Percentiles rank a stretch among this genome's conserved stretches.
Conservation (phyloP, 768 basidiomycete species). For the Mycena amicta region DNA sequence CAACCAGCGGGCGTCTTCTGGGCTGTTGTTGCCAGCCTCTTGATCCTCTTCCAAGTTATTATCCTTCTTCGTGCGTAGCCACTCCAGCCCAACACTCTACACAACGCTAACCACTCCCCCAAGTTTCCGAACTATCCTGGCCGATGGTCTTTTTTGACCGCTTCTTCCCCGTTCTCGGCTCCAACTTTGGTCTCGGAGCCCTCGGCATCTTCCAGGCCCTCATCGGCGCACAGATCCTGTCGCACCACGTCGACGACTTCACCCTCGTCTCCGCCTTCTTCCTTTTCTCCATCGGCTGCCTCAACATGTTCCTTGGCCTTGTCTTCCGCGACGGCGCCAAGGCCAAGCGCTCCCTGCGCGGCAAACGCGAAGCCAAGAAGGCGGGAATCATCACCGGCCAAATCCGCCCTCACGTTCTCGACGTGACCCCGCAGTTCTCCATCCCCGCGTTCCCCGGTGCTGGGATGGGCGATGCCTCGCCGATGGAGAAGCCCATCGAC, state of each 20-base stretch:
- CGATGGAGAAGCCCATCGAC: slow-evolving; percentile 21
- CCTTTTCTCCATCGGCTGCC: slow-evolving; percentile 79
- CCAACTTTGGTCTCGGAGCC: slow-evolving; percentile 82
- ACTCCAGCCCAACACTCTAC: not conserved
- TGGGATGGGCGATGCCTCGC: slow-evolving; percentile 11
- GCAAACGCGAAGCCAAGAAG: slow-evolving; percentile 43
- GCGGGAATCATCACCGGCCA: slow-evolving; percentile 53
- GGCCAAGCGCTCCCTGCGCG: slow-evolving; percentile 68
- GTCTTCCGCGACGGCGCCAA: slow-evolving; percentile 75
- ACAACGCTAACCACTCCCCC: not conserved
- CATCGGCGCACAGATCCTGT: slow-evolving; percentile 70
- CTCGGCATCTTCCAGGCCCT: slow-evolving; percentile 87
- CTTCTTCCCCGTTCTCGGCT: slow-evolving; percentile 92
- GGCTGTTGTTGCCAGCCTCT: slow-evolving; percentile 83
- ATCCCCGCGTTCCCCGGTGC: slow-evolving; percentile 34
- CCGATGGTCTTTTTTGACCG: slow-evolving; percentile 77
- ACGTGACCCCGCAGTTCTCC: slow-evolving; percentile 35
- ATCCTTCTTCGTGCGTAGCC: slow-evolving; percentile 62
- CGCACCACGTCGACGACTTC: slow-evolving; percentile 80
- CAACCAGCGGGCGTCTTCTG: slow-evolving; percentile 92
- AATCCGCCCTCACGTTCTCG: slow-evolving; percentile 38
- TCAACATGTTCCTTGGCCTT: slow-evolving; percentile 82
- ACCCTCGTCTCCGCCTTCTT: slow-evolving; percentile 87
- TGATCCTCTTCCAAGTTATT: slow-evolving; percentile 81
- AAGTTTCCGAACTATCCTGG: slow-evolving; percentile 79